Conservation (phyloP, 139 green algal genomes). For the Chlamydomonas applanata region DNA sequence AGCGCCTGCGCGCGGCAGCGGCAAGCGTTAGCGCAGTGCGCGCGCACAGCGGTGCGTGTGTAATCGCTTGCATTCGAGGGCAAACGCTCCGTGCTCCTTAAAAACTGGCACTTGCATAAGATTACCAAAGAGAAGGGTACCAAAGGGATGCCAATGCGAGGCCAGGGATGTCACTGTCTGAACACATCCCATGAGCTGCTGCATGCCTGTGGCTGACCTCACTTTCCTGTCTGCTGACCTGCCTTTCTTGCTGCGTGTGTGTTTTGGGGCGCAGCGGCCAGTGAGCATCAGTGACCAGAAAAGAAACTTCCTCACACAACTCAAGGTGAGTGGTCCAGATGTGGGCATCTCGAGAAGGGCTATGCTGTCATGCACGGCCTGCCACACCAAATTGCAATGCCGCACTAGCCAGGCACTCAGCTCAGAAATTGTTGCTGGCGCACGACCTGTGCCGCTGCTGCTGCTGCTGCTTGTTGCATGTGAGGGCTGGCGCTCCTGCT, state of each 20-base stretch:
- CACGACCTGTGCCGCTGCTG: no score
- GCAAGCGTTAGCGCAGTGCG: constrained; percentile 1
- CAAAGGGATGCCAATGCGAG: no score
- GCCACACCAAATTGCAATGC: background rate
- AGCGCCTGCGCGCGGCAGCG: background rate
- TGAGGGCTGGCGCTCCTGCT: background rate
- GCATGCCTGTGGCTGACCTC: background rate
- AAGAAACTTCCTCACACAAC: background rate
- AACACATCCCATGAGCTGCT: background rate
- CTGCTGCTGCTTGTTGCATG: no score
- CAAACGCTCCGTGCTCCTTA: no score
- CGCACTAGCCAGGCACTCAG: background rate
- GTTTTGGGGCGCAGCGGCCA: background rate
- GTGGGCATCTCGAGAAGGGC: no score
- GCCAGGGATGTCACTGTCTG: no score
- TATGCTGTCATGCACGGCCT: background rate
- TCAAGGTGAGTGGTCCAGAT: background rate
- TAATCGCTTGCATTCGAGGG: no score
- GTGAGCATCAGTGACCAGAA: background rate
- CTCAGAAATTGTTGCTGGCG: no score
- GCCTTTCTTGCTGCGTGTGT: no score
- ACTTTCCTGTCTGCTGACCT: background rate
- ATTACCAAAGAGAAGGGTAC: no score
- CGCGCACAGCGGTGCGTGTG: background rate
- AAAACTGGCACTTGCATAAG: no score